Base-by-base conservation (phyloP, 257 asterid genomes). In the Jaltomata sinuosa region DNA sequence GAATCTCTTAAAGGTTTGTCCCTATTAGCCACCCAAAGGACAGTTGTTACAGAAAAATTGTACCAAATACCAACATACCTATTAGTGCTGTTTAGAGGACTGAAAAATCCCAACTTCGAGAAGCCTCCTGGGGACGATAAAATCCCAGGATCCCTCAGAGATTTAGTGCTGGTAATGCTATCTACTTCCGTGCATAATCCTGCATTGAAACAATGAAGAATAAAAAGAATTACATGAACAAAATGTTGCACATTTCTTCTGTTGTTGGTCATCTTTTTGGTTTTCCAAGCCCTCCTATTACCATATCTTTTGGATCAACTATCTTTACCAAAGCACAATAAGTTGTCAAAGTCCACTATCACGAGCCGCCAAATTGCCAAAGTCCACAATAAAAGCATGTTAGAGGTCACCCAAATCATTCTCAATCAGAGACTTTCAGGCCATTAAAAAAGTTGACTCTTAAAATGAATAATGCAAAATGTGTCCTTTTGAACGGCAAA, bases 81-180 rank as follows among this genome's bases (percentile, higher is more conserved):
- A 79, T 85, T 85, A 38, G 86, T 85, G 57, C 90, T 64, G 84
- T 87, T 82, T 7, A 68, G 50, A 12, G 89, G 91, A 15, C 85
- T 83, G 88, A 89, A 90, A 59, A 90, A 90, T 6, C 93, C 93
- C 9, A 89, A 14, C 52, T 86, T 85, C 87, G 81, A 89, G 19
- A 42, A 32, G 1, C 38, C 18, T 22, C 32, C 34, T 59, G 68
- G 34, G 1, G 92, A 90, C 6, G 81, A 69, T 9, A 90, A 47
- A 52, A 69, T 78, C 0, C 55, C 86, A 27, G 90, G 83, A 77
- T 88, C 88, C 55, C 40, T 55, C 57, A 90, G 53, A 1, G 78
- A 40, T n/a, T 27, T 18, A 5, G 71, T 36, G 31, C 79, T 5
- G 12, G 89, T 52, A 25, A 90, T 78, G 16, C 88, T 87, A 87